Conservation (phyloP, 163 green algal genomes). For the Chlamydomonas reinhardtii region DNA sequence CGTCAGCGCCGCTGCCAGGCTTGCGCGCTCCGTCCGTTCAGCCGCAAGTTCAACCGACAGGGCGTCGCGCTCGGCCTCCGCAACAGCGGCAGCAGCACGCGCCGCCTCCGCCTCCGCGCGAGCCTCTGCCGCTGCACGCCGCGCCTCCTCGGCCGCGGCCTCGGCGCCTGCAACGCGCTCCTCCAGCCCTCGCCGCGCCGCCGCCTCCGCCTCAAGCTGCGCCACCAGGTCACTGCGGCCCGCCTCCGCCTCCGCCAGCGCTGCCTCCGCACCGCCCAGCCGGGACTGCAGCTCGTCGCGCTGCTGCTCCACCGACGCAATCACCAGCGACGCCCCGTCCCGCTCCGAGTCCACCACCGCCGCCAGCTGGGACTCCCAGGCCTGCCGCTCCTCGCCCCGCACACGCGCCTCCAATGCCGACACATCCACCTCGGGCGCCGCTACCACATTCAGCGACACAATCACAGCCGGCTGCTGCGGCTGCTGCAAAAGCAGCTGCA, state of each 20-base stretch:
- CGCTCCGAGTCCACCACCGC: conserved; percentile 43
- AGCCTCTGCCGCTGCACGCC: not conserved
- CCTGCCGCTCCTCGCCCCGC: not conserved
- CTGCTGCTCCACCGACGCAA: conserved; percentile 20
- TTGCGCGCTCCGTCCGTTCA: conserved; percentile 2
- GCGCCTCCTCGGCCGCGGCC: not conserved
- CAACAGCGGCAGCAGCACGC: not conserved
- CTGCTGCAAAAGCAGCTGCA: too few relatives aligned
- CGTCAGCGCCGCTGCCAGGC: not conserved
- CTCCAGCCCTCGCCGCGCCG: not conserved
- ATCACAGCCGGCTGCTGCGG: not conserved
- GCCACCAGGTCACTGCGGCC: not conserved
- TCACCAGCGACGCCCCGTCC: conserved; percentile 26
- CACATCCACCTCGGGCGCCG: conserved; percentile 15
- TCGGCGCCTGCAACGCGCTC: not conserved
- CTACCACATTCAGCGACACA: conserved; percentile 7
- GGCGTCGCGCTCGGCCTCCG: conserved; percentile 6
- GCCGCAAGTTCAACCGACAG: conserved; percentile 31
- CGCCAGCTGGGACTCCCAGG: conserved; percentile 4
- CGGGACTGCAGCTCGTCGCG: conserved; percentile 32
- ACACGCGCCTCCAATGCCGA: conserved; percentile 11
- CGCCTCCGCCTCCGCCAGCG: not conserved
- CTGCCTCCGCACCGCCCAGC: conserved; percentile 26
- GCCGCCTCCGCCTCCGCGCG: not conserved
- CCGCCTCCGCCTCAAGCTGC: not conserved